A percentile compares a stretch with the other conserved stretches of the same genome.
Conservation (phyloP, 176 grass and related monocot genomes). For the Saccharum officinarum region DNA sequence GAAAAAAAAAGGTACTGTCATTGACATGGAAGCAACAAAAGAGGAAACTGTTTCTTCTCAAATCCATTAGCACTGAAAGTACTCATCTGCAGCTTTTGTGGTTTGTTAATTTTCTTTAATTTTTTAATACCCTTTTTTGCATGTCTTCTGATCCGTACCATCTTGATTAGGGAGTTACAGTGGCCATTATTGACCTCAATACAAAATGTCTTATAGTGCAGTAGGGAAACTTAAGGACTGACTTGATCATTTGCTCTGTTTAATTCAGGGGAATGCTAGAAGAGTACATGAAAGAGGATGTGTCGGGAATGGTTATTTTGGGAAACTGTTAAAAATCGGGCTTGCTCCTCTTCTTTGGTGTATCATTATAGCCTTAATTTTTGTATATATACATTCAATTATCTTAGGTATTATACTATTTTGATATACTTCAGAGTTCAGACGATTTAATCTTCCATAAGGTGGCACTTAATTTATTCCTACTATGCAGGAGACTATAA, state of each 20-base stretch:
- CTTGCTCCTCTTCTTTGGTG: slow-evolving; percentile 85
- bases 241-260: slow-evolving; percentile 27
- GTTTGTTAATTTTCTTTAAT: slow-evolving; percentile 18
- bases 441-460: slow-evolving; percentile 15
- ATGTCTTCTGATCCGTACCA: neutral
- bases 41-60: neutral
- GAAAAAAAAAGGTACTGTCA: neutral
- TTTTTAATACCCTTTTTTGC: slow-evolving; percentile 23
- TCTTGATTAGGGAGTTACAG: neutral
- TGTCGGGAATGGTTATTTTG: slow-evolving; percentile 49
- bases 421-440: slow-evolving; percentile 11
- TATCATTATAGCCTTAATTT: slow-evolving; percentile 68
- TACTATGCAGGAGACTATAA: slow-evolving; percentile 69
- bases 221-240: neutral
- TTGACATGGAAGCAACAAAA: slow-evolving; percentile 8
- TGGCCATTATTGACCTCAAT: slow-evolving; percentile 6
- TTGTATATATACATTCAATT: slow-evolving; percentile 80
- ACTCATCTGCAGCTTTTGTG: neutral
- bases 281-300: slow-evolving; percentile 76
- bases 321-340: slow-evolving; percentile 84
- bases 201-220: slow-evolving; percentile 16
- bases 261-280: slow-evolving; percentile 93
- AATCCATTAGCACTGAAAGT: neutral
- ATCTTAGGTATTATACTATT: slow-evolving; percentile 54
- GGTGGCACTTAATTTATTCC: slow-evolving; percentile 33